Evolutionary conservation across 1,284 basidiomycete species (phyloP).

Genomic region (Athelia sp.): DNA sequence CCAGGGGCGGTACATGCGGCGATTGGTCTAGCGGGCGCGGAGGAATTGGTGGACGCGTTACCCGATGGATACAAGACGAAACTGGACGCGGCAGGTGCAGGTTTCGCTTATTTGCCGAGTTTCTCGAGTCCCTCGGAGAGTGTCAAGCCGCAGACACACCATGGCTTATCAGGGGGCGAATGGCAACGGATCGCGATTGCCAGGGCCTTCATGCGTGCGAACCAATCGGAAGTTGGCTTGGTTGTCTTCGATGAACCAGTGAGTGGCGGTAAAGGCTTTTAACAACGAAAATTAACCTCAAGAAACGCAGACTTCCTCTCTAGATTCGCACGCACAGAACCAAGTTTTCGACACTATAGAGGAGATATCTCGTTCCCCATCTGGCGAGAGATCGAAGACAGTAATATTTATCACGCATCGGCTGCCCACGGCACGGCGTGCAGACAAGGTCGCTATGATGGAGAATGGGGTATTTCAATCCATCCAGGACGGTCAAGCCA

Average conservation of each 20-base stretch:
- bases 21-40: constrained; percentile 62
- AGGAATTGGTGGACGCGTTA: constrained; percentile 52
- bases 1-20: constrained; percentile 53
- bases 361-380: constrained; percentile 48
- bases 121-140: constrained; percentile 17
- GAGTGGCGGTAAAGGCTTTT: constrained; percentile 21
- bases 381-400: constrained; percentile 57
- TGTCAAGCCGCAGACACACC: constrained; percentile 31
- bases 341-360: constrained; percentile 73
- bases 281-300: neutral
- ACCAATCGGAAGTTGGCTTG: constrained; percentile 69
- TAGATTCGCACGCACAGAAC: constrained; percentile 78
- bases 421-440: constrained; percentile 71
- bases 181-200: constrained; percentile 85
- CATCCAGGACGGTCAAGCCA: constrained; percentile 13
- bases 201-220: constrained; percentile 77
- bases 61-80: constrained; percentile 65
- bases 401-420: constrained; percentile 84
- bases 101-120: constrained; percentile 42
- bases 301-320: constrained; percentile 60
- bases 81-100: constrained; percentile 57
- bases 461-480: constrained; percentile 61
- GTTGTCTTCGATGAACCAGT: constrained; percentile 80
- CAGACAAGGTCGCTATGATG: constrained; percentile 84
- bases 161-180: constrained; percentile 78